Percentiles rank a stretch among this genome's conserved stretches.
Evolutionary conservation across 225 moss, liverwort and hornwort genomes (phyloP).

Genomic region (Asterella californica): DNA sequence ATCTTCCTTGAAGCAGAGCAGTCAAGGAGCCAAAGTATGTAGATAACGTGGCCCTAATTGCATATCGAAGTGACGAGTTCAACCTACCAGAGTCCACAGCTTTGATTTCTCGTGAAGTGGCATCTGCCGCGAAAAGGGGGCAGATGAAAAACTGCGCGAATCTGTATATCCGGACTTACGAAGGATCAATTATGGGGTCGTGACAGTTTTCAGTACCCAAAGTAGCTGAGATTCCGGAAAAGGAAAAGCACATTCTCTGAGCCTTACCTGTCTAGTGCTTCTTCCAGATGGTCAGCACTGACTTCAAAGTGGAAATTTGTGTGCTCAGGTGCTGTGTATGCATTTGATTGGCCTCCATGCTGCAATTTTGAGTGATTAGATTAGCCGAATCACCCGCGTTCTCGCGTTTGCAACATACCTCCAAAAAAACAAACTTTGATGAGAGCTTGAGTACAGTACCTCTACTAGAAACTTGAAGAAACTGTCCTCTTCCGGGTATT

Average conservation of each 20-base stretch:
- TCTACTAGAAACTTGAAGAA: constrained; percentile 95
- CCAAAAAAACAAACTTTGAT: background rate
- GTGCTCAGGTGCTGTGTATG: constrained; percentile 86
- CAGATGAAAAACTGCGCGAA: constrained; percentile 98
- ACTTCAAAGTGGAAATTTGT: constrained; percentile 98
- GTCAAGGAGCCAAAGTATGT: background rate
- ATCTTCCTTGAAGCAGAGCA: background rate
- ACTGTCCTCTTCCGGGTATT: constrained; percentile 97
- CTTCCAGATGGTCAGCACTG: constrained; percentile 84
- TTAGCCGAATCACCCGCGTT: constrained; percentile 16
- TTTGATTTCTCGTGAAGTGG: constrained; percentile 88
- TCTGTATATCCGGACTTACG: constrained; percentile 37
- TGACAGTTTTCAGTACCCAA: background rate
- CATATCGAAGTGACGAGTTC: background rate
- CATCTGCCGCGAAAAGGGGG: constrained; percentile 88
- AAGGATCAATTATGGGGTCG: background rate
- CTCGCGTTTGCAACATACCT: background rate
- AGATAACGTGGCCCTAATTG: background rate
- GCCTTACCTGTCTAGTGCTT: constrained; percentile 84
- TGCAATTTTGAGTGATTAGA: constrained; percentile 40
- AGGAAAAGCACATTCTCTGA: background rate
- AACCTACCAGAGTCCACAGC: constrained; percentile 81
- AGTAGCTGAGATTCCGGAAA: background rate
- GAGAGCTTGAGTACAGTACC: constrained; percentile 37
- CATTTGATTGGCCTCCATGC: constrained; percentile 99